Conservation (phyloP, 345 rosid species). For the Stellera chamaejasme region DNA sequence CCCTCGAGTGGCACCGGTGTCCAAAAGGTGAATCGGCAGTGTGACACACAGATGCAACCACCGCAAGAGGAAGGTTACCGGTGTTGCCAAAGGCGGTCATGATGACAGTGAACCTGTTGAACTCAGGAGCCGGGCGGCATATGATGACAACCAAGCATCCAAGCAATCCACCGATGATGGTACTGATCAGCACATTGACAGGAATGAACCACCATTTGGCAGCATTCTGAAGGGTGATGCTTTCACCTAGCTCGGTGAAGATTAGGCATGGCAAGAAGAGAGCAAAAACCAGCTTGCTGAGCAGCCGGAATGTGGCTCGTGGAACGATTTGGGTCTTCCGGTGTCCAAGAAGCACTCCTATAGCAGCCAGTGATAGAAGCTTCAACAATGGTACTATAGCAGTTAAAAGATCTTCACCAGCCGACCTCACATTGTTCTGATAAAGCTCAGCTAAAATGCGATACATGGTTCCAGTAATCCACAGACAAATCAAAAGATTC, state of each 20-base stretch:
- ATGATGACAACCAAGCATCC: conserved; percentile 62
- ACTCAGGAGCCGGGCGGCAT: conserved; percentile 78
- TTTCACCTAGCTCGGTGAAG: conserved; percentile 84
- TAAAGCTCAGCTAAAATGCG: conserved; percentile 11
- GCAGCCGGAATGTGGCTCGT: conserved; percentile 62
- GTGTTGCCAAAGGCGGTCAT: conserved; percentile 95
- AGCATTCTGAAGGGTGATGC: conserved; percentile 46
- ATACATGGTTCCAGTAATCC: conserved; percentile 17
- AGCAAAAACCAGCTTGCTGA: conserved; percentile 91
- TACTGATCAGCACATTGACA: conserved; percentile 67
- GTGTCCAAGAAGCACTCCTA: conserved; percentile 79
- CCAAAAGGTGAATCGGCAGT: conserved; percentile 63
- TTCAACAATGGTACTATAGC: conserved; percentile 71
- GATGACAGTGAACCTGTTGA: conserved; percentile 66
- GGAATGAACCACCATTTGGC: conserved; percentile 90
- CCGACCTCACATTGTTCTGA: conserved; percentile 19
- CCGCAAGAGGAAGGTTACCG: conserved; percentile 77
- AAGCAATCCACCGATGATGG: conserved; percentile 50
- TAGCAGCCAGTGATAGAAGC: conserved; percentile 55
- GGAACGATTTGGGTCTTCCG: conserved; percentile 57
- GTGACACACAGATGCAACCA: conserved; percentile 82
- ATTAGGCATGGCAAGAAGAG: conserved; percentile 87
- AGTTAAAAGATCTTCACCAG: conserved; percentile 34
- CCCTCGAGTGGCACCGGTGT: conserved; percentile 48
- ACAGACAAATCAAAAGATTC: background rate